These are phyloP conservation scores for Blastomyces emzantsi DNA, from an alignment of 2,329 filamentous ascomycete species.

Conservation along the genomic window DNA sequence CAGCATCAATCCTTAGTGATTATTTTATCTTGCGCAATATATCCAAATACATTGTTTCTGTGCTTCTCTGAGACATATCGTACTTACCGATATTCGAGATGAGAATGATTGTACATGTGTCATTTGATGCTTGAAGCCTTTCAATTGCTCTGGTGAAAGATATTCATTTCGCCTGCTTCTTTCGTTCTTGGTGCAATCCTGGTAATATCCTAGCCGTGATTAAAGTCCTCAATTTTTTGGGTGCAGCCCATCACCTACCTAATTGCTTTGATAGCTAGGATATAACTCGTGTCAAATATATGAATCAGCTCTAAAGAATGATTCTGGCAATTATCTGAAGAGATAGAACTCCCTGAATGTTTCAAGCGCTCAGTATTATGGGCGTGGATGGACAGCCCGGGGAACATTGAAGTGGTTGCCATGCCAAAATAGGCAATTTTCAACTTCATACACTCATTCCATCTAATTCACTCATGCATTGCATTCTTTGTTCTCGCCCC, in stretches of 20 bases:
- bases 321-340: not conserved
- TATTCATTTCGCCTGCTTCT: not conserved
- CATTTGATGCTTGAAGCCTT: not conserved
- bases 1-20: not conserved
- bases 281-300: not conserved
- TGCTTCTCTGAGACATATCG: not conserved
- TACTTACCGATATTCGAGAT: not conserved
- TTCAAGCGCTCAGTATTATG: not conserved
- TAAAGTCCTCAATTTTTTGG: not conserved
- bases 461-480: not conserved
- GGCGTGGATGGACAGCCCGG: not conserved
- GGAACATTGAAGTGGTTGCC: not conserved
- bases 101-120: not conserved
- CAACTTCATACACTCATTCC: not conserved
- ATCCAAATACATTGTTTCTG: not conserved
- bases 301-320: not conserved
- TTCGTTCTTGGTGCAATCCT: not conserved
- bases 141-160: not conserved
- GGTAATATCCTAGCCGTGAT: not conserved
- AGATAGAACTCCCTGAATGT: not conserved
- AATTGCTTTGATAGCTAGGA: not conserved
- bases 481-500: not conserved
- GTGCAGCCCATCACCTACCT: not conserved
- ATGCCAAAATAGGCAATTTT: conserved; percentile 4
- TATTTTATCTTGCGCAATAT: not conserved